Percentiles rank a stretch among this genome's conserved stretches.
Conservation (phyloP, 2,329 filamentous ascomycete species). For the Mycosphaerella arachidis region DNA sequence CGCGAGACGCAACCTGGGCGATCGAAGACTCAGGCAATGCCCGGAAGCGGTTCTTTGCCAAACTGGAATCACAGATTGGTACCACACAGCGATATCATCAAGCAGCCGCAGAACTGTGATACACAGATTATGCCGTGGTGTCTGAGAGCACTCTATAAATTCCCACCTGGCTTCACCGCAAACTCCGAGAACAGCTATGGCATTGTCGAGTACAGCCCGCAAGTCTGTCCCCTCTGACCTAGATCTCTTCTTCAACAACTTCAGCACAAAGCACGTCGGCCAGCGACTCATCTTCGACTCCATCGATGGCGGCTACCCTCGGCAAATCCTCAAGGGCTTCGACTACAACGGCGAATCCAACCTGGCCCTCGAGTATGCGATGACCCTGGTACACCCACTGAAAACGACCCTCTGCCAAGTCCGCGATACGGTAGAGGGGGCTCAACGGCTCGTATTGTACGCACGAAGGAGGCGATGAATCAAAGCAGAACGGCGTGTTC, state of each 20-base stretch:
- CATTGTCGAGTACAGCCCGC: constrained; percentile 50
- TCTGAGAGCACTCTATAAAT: constrained; percentile 36
- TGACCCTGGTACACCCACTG: constrained; percentile 48
- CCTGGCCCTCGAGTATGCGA: constrained; percentile 7
- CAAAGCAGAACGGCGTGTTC: constrained; percentile 43
- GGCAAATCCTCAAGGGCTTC: constrained; percentile 36
- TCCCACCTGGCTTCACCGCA: constrained; percentile 34
- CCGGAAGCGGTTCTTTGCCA: constrained; percentile 30
- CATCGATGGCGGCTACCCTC: constrained; percentile 34
- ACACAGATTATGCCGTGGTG: constrained; percentile 55
- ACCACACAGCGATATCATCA: constrained; percentile 23
- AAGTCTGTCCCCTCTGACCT: constrained; percentile 43
- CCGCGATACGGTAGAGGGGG: constrained; percentile 30
- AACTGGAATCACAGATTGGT: constrained; percentile 18
- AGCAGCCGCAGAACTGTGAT: constrained; percentile 45
- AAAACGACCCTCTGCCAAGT: constrained; percentile 43
- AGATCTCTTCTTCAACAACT: constrained; percentile 36
- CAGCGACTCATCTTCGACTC: constrained; percentile 30
- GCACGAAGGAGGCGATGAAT: constrained; percentile 28
- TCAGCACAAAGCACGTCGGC: constrained; percentile 30
- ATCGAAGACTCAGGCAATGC: constrained; percentile 24
- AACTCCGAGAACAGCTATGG: constrained; percentile 48
- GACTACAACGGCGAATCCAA: constrained; percentile 9
- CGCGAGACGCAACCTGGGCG: constrained; percentile 16
- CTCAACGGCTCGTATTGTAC: constrained; percentile 42